Conservation (phyloP, 805 yeast genomes). For the Wickerhamomyces kurtzmanii region DNA sequence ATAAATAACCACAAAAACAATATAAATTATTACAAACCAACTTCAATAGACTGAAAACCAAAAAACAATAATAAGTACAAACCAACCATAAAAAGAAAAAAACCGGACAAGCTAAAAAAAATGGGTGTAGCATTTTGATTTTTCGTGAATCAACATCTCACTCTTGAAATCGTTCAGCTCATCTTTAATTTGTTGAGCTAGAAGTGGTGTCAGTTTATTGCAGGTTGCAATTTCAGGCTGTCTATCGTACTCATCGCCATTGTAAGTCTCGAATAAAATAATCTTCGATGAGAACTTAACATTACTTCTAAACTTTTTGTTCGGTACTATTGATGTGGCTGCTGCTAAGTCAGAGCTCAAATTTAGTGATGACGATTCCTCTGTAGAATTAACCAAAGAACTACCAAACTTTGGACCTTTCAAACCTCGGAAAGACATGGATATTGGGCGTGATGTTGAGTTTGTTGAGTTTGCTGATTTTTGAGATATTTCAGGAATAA, state of each 20-base stretch:
- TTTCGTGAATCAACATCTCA: constrained; percentile 76
- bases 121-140: constrained; percentile 74
- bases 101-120: constrained; percentile 39
- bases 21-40: no score
- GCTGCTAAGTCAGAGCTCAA: no score
- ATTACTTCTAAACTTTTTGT: no score
- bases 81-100: not conserved
- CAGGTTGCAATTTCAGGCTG: constrained; percentile 91
- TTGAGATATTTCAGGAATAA: not conserved
- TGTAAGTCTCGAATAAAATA: constrained; percentile 76
- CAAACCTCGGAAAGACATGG: constrained; percentile 52
- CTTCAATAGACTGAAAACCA: no score
- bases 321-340: no score
- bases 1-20: no score
- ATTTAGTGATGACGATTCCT: constrained; percentile 17
- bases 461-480: not conserved
- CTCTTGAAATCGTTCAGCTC: constrained; percentile 75
- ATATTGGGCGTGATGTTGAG: constrained; percentile 20
- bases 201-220: constrained; percentile 75
- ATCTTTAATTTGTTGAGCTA: constrained; percentile 79
- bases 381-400: constrained; percentile 14
- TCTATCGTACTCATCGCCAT: constrained; percentile 80
- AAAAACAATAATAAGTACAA: no score
- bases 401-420: constrained; percentile 46
- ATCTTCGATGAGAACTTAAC: constrained; percentile 76